Evolutionary conservation across 768 basidiomycete genomes (phyloP).

Genomic region (Tulasnella sp.): DNA sequence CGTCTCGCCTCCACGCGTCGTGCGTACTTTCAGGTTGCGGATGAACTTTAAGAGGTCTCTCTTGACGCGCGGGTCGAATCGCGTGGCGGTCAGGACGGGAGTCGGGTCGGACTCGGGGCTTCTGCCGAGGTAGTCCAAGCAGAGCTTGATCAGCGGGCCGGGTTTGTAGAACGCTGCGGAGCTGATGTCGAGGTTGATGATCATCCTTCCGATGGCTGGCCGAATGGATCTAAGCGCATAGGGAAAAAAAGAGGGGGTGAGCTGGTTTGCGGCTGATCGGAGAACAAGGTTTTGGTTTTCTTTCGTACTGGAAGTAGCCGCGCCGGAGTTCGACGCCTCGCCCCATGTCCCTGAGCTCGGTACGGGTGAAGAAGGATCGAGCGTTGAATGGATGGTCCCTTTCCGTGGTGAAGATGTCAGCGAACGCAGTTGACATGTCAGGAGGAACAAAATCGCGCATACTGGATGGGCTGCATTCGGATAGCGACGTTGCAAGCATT

Average conservation of each 20-base stretch:
- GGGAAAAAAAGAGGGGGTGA: background rate
- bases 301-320: conserved; percentile 62
- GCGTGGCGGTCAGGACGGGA: conserved; percentile 35
- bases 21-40: conserved; percentile 25
- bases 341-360: conserved; percentile 48
- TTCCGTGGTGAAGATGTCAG: background rate
- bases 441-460: background rate
- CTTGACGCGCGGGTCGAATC: background rate
- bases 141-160: conserved; percentile 56
- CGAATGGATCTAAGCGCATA: conserved; percentile 48
- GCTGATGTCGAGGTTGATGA: conserved; percentile 74
- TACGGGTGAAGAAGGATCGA: conserved; percentile 66
- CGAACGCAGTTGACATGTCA: background rate
- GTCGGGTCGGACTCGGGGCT: conserved; percentile 36
- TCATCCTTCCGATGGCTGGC: conserved; percentile 57
- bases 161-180: conserved; percentile 64
- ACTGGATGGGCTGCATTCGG: conserved; percentile 64
- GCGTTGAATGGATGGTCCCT: conserved; percentile 63
- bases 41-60: conserved; percentile 25
- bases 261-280: background rate
- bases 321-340: conserved; percentile 66
- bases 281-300: background rate
- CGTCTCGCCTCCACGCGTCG: no score
- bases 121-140: conserved; percentile 51
- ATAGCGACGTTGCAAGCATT: conserved; percentile 64